Evolutionary conservation across 441 rosid species (phyloP).

Genomic region (Brassica hybrid): DNA sequence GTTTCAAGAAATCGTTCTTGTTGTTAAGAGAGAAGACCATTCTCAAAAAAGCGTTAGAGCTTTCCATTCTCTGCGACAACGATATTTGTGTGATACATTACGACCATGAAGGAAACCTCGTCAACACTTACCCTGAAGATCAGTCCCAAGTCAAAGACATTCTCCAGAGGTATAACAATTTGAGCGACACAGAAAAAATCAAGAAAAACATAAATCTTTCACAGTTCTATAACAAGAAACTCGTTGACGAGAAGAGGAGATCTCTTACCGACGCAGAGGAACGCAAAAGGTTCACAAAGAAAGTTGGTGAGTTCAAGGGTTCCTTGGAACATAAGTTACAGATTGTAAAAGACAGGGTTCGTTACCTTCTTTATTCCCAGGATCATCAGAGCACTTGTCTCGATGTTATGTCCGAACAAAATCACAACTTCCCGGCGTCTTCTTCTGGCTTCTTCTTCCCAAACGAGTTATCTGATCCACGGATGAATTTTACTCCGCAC

Average conservation of each 20-base stretch:
- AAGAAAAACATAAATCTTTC: constrained; percentile 21
- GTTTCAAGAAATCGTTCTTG: constrained; percentile 8
- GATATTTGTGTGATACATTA: neutral
- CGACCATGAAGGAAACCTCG: constrained; percentile 7
- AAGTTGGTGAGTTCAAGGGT: neutral
- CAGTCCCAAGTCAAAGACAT: constrained; percentile 8
- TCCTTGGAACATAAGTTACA: neutral
- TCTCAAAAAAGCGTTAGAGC: constrained; percentile 28
- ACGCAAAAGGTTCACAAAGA: neutral
- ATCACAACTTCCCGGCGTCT: neutral
- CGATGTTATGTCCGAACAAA: neutral
- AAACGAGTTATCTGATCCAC: neutral
- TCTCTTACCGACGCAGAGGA: neutral
- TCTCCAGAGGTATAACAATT: neutral
- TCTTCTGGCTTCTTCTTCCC: neutral
- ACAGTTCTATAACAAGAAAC: neutral
- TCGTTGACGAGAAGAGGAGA: neutral
- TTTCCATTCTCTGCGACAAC: neutral
- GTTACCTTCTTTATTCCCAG: neutral
- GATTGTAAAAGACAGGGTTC: neutral
- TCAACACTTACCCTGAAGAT: constrained; percentile 11
- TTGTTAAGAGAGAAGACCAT: neutral
- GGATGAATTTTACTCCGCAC: neutral
- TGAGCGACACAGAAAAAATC: neutral
- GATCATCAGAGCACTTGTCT: neutral